Percentiles rank a stretch among this genome's conserved stretches.
Conservation (phyloP, 495 filamentous ascomycete species). For the Xylaria sp. region DNA sequence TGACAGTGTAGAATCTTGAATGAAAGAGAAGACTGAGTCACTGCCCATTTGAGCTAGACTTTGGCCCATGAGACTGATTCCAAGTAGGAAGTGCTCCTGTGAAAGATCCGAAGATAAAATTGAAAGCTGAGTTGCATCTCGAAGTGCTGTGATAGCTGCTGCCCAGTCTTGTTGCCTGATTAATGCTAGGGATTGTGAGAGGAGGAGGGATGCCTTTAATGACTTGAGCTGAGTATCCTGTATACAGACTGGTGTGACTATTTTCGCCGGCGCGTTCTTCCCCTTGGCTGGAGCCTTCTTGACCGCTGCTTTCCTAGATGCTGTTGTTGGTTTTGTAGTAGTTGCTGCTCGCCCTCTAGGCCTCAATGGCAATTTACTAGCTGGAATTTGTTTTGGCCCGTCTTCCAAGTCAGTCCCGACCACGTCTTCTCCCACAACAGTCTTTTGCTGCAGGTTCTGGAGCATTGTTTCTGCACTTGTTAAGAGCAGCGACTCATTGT, state of each 20-base stretch:
- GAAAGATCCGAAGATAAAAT: constrained; percentile 48
- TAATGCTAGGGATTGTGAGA: constrained; percentile 66
- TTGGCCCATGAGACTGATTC: constrained; percentile 63
- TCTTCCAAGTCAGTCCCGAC: constrained; percentile 47
- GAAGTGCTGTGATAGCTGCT: constrained; percentile 58
- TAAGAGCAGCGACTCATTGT: constrained; percentile 47
- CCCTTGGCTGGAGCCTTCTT: constrained; percentile 39
- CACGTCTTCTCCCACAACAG: constrained; percentile 6
- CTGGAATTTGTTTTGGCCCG: constrained; percentile 53
- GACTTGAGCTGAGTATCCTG: constrained; percentile 64
- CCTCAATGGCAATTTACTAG: constrained; percentile 44
- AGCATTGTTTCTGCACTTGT: constrained; percentile 49
- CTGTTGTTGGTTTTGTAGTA: constrained; percentile 34
- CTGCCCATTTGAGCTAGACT: constrained; percentile 71
- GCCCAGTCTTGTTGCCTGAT: constrained; percentile 63
- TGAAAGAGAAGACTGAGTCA: constrained; percentile 85
- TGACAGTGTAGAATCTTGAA: constrained; percentile 90
- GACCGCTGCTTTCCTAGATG: constrained; percentile 33
- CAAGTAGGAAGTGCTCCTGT: constrained; percentile 62
- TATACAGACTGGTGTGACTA: constrained; percentile 34
- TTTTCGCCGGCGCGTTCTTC: constrained; percentile 31
- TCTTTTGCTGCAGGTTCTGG: constrained; percentile 33
- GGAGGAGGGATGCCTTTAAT: constrained; percentile 67
- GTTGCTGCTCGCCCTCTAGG: constrained; percentile 28
- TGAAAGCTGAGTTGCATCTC: constrained; percentile 52